Evolutionary conservation across 2,329 filamentous ascomycete species (phyloP).

Genomic region (Sporothrix globosa): DNA sequence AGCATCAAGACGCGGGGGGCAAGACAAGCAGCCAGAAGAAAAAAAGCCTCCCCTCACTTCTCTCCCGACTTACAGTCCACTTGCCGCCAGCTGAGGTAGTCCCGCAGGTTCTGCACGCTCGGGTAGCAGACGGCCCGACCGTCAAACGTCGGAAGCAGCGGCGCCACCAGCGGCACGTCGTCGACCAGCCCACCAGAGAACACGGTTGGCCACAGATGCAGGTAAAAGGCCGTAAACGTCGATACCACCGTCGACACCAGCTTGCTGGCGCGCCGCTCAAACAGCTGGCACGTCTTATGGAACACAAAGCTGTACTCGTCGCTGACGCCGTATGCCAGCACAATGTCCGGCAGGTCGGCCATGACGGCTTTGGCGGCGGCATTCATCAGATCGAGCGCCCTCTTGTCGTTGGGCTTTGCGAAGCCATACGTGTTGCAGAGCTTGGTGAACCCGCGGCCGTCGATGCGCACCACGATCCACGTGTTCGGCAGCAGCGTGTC

Average conservation of each 20-base stretch:
- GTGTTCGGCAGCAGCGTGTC: constrained; percentile 84
- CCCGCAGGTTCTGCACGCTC: constrained; percentile 75
- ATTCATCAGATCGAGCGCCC: constrained; percentile 93
- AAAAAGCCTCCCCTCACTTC: not conserved
- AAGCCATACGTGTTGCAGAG: constrained; percentile 83
- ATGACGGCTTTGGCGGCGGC: constrained; percentile 83
- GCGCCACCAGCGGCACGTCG: constrained; percentile 63
- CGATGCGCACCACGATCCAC: constrained; percentile 92
- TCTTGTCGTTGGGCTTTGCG: constrained; percentile 86
- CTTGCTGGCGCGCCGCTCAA: constrained; percentile 87
- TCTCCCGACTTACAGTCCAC: constrained; percentile 73
- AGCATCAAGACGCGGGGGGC: not conserved
- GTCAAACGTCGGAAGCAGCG: constrained; percentile 87
- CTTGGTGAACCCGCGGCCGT: constrained; percentile 95
- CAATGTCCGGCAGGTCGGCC: constrained; percentile 79
- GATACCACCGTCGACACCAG: constrained; percentile 88
- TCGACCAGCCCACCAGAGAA: constrained; percentile 64
- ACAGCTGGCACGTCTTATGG: constrained; percentile 78
- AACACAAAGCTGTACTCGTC: constrained; percentile 96
- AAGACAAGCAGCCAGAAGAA: too few relatives aligned
- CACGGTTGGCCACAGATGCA: constrained; percentile 75
- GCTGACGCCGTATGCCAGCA: constrained; percentile 88
- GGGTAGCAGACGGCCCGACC: constrained; percentile 91
- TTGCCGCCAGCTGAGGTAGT: constrained; percentile 97
- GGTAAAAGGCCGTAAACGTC: constrained; percentile 90